phyloP scores from a whole-genome alignment of 106 monocot genomes.

The Platanthera zijinensis region DNA sequence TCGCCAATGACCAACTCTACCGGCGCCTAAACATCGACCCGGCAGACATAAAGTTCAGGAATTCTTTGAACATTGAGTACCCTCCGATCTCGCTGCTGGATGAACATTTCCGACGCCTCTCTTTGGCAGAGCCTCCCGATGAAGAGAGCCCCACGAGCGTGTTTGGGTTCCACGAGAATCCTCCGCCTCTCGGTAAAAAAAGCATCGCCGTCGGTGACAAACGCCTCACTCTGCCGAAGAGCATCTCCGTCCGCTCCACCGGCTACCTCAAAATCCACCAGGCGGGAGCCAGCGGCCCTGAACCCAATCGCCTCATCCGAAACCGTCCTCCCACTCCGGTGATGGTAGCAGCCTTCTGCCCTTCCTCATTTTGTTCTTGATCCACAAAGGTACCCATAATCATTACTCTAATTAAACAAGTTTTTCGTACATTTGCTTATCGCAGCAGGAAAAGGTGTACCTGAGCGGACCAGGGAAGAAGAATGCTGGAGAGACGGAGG shows the following conservation, averaged over 20 bases:
- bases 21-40: constrained; percentile 25
- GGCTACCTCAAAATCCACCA: constrained; percentile 55
- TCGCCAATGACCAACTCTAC: constrained; percentile 53
- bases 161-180: constrained; percentile 14
- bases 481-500: constrained; percentile 7
- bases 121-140: constrained; percentile 11
- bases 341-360: neutral
- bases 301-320: constrained; percentile 15
- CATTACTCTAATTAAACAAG: neutral
- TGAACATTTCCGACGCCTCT: constrained; percentile 38
- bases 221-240: constrained; percentile 53
- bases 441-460: constrained; percentile 50
- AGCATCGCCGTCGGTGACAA: neutral
- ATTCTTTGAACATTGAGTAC: neutral
- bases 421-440: neutral
- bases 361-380: neutral
- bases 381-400: neutral
- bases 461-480: constrained; percentile 18
- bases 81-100: constrained; percentile 16
- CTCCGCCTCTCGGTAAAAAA: neutral
- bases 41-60: constrained; percentile 4
- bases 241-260: constrained; percentile 75
- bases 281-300: neutral
- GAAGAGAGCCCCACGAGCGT: constrained; percentile 48
- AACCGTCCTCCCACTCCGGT: constrained; percentile 29